These are phyloP conservation scores for Schizothecium vesticola DNA, from an alignment of 495 filamentous ascomycete genomes.

Conservation along the genomic window DNA sequence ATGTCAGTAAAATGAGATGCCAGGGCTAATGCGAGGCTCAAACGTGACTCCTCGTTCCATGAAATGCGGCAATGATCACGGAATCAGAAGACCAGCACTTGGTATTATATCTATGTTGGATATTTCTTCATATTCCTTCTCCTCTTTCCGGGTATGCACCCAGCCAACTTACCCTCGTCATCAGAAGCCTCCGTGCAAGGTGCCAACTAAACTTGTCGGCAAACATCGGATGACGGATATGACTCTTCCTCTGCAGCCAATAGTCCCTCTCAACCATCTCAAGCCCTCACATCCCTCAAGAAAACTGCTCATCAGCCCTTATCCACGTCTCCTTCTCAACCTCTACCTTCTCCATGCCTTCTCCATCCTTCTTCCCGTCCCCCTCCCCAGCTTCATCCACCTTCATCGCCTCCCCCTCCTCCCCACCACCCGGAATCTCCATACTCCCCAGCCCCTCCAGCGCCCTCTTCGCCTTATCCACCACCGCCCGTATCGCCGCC, in stretches of 20 bases:
- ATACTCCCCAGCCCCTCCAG: slow-evolving; percentile 58
- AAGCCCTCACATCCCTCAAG: neutral
- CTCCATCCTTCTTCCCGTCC: slow-evolving; percentile 6
- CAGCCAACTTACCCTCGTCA: neutral
- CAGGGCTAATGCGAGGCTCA: no score
- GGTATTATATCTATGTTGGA: neutral
- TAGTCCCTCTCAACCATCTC: neutral
- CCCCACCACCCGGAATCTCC: slow-evolving; percentile 21
- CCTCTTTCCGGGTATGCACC: neutral
- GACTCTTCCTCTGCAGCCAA: neutral
- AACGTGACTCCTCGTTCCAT: neutral
- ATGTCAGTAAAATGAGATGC: no score
- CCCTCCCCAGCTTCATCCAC: slow-evolving; percentile 10
- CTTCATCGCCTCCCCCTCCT: neutral
- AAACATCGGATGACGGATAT: no score
- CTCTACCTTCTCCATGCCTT: neutral
- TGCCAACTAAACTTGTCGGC: no score
- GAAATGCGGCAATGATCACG: neutral
- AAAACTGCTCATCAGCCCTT: neutral
- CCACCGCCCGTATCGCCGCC: slow-evolving; percentile 63
- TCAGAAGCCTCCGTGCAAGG: neutral
- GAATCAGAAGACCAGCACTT: no score
- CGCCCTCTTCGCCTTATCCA: slow-evolving; percentile 63
- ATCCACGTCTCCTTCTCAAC: neutral
- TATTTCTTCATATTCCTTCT: neutral